Conservation (phyloP, 305 asterid species). For the Fraxinus sp. region DNA sequence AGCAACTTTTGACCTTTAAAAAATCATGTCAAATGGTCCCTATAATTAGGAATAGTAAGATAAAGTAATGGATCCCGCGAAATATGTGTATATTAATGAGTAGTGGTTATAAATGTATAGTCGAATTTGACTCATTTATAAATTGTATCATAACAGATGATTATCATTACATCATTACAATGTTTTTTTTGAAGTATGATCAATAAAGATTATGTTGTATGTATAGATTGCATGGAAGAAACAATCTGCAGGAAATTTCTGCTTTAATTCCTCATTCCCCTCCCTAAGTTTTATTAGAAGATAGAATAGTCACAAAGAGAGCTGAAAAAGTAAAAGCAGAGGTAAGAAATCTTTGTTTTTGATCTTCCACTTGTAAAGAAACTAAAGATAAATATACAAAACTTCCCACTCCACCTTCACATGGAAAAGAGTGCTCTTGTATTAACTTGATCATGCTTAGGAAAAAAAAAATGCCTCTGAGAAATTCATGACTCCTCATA, state of each 20-base stretch:
- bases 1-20: not conserved
- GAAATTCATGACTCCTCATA: slow-evolving; percentile 24
- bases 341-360: slow-evolving; percentile 55
- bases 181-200: slow-evolving; percentile 48
- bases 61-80: not conserved
- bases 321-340: slow-evolving; percentile 72
- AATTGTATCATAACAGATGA: slow-evolving; percentile 28
- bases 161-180: slow-evolving; percentile 78
- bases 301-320: slow-evolving; percentile 88
- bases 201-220: slow-evolving; percentile 48
- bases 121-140: not conserved
- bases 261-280: slow-evolving; percentile 44
- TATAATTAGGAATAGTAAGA: not conserved
- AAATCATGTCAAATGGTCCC: not conserved
- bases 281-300: slow-evolving; percentile 66
- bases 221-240: slow-evolving; percentile 58
- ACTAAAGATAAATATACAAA: slow-evolving; percentile 33
- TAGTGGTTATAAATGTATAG: not conserved
- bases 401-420: slow-evolving; percentile 37
- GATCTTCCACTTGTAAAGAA: slow-evolving; percentile 67
- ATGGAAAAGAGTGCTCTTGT: slow-evolving; percentile 72
- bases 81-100: not conserved
- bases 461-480: not conserved
- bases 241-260: slow-evolving; percentile 25
- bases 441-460: not conserved